A percentile compares a stretch with the other conserved stretches of the same genome.
These are phyloP conservation scores for Penicillium sp. DNA, from an alignment of 2,329 filamentous ascomycete genomes.

Conservation along the genomic window DNA sequence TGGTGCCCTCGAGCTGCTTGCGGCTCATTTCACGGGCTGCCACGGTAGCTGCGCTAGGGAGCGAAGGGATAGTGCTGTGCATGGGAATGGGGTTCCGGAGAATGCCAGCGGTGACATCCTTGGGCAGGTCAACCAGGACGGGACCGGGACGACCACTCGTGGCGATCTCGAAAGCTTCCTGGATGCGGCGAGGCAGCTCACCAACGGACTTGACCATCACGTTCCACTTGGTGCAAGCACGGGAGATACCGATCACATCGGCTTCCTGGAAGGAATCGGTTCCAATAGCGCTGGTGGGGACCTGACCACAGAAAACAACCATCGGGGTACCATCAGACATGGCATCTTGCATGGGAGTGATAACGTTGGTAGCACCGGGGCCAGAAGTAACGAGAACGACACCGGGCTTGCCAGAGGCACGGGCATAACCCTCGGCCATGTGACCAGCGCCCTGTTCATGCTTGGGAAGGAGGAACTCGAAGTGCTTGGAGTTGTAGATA, in stretches of 20 bases:
- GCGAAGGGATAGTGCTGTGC: slow-evolving; percentile 67
- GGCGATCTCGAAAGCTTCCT: slow-evolving; percentile 97
- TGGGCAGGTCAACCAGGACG: slow-evolving; percentile 91
- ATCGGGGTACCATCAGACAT: slow-evolving; percentile 92
- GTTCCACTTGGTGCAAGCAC: slow-evolving; percentile 98
- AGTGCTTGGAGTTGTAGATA: slow-evolving; percentile 96
- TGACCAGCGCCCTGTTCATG: slow-evolving; percentile 98
- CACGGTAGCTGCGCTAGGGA: slow-evolving; percentile 81
- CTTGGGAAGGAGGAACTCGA: slow-evolving; percentile 90
- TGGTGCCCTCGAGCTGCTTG: slow-evolving; percentile 70
- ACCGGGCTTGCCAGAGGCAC: slow-evolving; percentile 88
- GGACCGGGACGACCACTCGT: slow-evolving; percentile 91
- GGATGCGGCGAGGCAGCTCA: slow-evolving; percentile 88
- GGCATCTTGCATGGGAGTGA: slow-evolving; percentile 95
- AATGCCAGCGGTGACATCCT: slow-evolving; percentile 88
- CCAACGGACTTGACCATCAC: slow-evolving; percentile 96
- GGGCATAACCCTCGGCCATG: slow-evolving; percentile 97
- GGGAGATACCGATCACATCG: slow-evolving; percentile 88
- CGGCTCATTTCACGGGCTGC: slow-evolving; percentile 71
- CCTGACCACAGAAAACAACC: slow-evolving; percentile 94
- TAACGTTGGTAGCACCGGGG: slow-evolving; percentile 91
- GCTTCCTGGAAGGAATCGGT: slow-evolving; percentile 97
- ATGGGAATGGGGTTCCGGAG: slow-evolving; percentile 81
- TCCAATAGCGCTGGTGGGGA: slow-evolving; percentile 83
- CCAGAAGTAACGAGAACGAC: slow-evolving; percentile 97